phyloP scores from a whole-genome alignment of 1,284 basidiomycete species.

The Sanghuangporus baumii region DNA sequence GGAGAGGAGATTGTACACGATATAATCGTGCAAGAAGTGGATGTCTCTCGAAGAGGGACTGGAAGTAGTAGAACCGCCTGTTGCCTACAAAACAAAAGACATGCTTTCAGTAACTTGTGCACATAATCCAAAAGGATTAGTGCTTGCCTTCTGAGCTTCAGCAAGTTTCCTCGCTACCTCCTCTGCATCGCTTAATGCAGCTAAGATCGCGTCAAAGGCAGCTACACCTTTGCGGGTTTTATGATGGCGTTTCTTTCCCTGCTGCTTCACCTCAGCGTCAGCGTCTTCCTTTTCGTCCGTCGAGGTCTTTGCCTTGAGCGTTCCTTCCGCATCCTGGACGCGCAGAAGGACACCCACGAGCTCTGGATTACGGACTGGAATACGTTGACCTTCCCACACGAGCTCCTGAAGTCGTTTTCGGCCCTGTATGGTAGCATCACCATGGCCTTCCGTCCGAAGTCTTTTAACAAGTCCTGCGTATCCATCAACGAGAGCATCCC shows the following conservation, averaged over 20 bases:
- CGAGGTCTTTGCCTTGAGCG: constrained; percentile 32
- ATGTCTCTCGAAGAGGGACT: constrained; percentile 58
- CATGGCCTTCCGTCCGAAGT: constrained; percentile 42
- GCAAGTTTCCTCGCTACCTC: constrained; percentile 72
- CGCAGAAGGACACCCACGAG: constrained; percentile 83
- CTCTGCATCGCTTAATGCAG: constrained; percentile 84
- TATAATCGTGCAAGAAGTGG: constrained; percentile 79
- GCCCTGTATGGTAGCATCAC: constrained; percentile 35
- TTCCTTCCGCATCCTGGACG: constrained; percentile 74
- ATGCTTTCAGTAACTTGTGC: background rate
- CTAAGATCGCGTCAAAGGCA: constrained; percentile 79
- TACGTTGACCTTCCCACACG: constrained; percentile 76
- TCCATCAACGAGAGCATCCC: constrained; percentile 56
- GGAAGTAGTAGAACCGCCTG: constrained; percentile 26
- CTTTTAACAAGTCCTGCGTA: constrained; percentile 54
- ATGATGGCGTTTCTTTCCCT: constrained; percentile 38
- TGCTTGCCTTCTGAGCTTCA: constrained; percentile 70
- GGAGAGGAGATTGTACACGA: constrained; percentile 81
- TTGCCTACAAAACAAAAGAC: constrained; percentile 21
- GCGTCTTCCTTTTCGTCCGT: constrained; percentile 24
- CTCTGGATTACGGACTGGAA: constrained; percentile 89
- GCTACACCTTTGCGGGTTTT: constrained; percentile 68
- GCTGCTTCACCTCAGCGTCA: constrained; percentile 25
- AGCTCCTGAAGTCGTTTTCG: constrained; percentile 56
- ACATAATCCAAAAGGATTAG: constrained; percentile 7